These are phyloP conservation scores for Metschnikowia noctiluminum DNA, from an alignment of 805 yeast genomes.

Conservation along the genomic window DNA sequence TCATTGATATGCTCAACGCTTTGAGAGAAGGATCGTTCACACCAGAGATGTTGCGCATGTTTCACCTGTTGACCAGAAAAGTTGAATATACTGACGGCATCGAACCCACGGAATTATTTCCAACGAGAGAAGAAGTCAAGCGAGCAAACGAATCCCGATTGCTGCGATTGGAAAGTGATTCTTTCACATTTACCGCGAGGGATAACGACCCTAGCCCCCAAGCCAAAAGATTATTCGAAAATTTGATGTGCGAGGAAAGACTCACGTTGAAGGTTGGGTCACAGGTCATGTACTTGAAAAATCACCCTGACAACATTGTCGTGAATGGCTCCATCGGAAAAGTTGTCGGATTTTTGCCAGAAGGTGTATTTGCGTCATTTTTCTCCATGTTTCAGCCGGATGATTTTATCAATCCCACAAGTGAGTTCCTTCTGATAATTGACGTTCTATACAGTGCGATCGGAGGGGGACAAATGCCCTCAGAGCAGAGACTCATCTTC, in stretches of 20 bases:
- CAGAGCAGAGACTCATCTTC: slow-evolving; percentile 5
- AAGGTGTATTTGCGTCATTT: slow-evolving; percentile 11
- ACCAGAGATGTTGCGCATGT: slow-evolving; percentile 45
- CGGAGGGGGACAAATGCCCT: slow-evolving; percentile 6
- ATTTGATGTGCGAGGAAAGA: slow-evolving; percentile 66
- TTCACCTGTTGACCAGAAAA: slow-evolving; percentile 50
- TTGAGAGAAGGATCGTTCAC: slow-evolving; percentile 63
- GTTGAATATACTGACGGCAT: slow-evolving; percentile 53
- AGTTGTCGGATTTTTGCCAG: slow-evolving; percentile 50
- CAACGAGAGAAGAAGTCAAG: slow-evolving; percentile 72
- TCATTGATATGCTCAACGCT: slow-evolving; percentile 72
- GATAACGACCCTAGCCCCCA: slow-evolving; percentile 54
- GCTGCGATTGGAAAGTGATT: slow-evolving; percentile 41
- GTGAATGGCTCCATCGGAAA: slow-evolving; percentile 79
- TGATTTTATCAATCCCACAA: slow-evolving; percentile 13
- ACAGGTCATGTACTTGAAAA: slow-evolving; percentile 81
- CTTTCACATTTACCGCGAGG: slow-evolving; percentile 42
- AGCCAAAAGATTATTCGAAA: slow-evolving; percentile 43
- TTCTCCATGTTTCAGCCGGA: slow-evolving; percentile 10
- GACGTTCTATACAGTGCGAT: slow-evolving; percentile 10
- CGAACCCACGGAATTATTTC: slow-evolving; percentile 69
- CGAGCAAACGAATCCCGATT: slow-evolving; percentile 56
- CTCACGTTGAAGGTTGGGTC: slow-evolving; percentile 66
- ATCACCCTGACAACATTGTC: slow-evolving; percentile 57
- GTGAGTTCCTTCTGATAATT: slow-evolving; percentile 10